Percentiles rank a stretch among this genome's conserved stretches.
Conservation (phyloP, 1,139 yeast species). For the Yamadazyma songkhlaensis region DNA sequence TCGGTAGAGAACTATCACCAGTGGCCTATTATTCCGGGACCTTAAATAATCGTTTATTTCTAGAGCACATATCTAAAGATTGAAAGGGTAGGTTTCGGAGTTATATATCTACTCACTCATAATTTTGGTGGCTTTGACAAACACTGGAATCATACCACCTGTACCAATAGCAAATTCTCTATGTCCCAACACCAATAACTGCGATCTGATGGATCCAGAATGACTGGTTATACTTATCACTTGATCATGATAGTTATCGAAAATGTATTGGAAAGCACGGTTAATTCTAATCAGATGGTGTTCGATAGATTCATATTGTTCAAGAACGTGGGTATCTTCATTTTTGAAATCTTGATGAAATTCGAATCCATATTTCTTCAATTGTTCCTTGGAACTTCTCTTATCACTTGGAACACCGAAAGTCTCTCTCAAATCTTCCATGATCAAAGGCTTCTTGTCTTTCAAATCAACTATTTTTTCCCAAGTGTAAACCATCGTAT, state of each 20-base stretch:
- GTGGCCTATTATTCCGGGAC: too few species aligned
- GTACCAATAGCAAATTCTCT: constrained; percentile 56
- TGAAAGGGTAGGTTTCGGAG: too few species aligned
- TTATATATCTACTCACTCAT: too few species aligned
- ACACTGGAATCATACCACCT: constrained; percentile 67
- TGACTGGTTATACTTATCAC: constrained; percentile 57
- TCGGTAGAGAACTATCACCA: too few species aligned
- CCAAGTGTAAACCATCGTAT: constrained; percentile 36
- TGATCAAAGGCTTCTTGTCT: constrained; percentile 28
- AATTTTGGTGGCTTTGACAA: constrained; percentile 36
- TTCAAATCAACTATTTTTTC: constrained; percentile 26
- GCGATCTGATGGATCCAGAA: constrained; percentile 59
- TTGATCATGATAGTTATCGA: constrained; percentile 25
- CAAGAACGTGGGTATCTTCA: constrained; percentile 36
- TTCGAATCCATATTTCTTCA: constrained; percentile 27
- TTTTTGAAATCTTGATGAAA: constrained; percentile 41
- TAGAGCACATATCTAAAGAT: too few species aligned
- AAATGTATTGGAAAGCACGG: constrained; percentile 34
- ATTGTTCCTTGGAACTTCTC: constrained; percentile 34
- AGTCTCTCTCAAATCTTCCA: constrained; percentile 43
- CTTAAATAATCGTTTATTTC: too few species aligned
- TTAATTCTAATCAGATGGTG: constrained; percentile 41
- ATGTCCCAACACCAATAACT: constrained; percentile 54
- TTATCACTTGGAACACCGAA: constrained; percentile 46
- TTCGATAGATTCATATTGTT: constrained; percentile 37